Base-by-base conservation (phyloP, 352 stramenopile species). In the Hyaloperonospora brassicae region DNA sequence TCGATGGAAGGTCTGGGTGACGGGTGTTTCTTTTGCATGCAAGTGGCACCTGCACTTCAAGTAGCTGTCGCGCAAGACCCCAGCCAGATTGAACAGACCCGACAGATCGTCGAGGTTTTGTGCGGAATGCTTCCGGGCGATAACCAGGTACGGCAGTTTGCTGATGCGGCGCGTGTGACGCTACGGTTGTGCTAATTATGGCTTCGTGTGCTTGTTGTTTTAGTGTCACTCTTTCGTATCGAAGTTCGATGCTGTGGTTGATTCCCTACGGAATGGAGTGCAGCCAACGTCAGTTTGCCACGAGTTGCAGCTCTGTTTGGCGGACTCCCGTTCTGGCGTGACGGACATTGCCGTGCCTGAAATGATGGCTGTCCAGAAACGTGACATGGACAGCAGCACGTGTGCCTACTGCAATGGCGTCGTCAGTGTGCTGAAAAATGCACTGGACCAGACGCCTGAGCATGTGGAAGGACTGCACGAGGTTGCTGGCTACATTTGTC, bases 11-110 rank as follows among this genome's bases (percentile, higher is more conserved):
- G 5, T 62, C 69, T 11, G 55, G 17, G 72, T 39, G 64, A 86
- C 47, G 55, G 52, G 0, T 89, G 79, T 51, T 87, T 86, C 50
- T 78, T 87, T 52, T 89, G 79, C 64, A 83, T 71, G n/a, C 69
- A 87, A 70, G 51, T 87, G 27, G 64, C 75, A 13, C 73, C 56
- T 2, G 41, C 86, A 17, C 59, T 87, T 13, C 64, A 83, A 57
- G 59, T 84, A 2, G 76, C 69, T 13, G 52, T 87, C n/a, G 64
- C 64, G 39, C 52, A 84, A 59, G 65, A 89, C 24, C 68, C 71
- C 36, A 67, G 57, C 22, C 59, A 86, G 54, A 72, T 87, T 39
- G 27, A 67, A 23, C 53, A 83, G 55, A 82, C 87, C 54, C 77
- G 76, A 34, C 68, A 79, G 51, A 76, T 84, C 38, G 70, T 73